A percentile compares a stretch with the other conserved stretches of the same genome.
These are phyloP conservation scores for Fraxinus paxiana DNA, from an alignment of 305 asterid genomes.

Conservation along the genomic window DNA sequence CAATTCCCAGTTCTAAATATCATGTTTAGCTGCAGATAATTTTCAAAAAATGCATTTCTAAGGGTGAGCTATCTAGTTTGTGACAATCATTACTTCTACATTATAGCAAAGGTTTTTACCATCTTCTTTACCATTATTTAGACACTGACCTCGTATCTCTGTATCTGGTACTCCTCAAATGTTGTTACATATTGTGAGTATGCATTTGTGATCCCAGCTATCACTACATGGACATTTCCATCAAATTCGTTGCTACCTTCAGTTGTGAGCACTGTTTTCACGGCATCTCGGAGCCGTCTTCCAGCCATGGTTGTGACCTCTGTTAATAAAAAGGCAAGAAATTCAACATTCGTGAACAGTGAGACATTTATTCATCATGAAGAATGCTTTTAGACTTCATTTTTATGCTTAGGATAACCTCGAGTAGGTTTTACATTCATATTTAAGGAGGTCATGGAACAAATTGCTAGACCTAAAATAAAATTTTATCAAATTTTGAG, in stretches of 20 bases:
- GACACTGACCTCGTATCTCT: slow-evolving; percentile 87
- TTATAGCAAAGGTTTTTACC: background rate
- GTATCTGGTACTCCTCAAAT: slow-evolving; percentile 78
- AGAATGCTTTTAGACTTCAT: background rate
- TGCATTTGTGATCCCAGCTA: slow-evolving; percentile 89
- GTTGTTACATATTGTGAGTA: slow-evolving; percentile 92
- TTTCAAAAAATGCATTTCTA: background rate
- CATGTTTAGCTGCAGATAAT: background rate
- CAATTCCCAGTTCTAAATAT: background rate
- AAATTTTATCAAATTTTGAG: slow-evolving; percentile 4
- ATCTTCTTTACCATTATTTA: background rate
- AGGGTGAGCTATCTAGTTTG: background rate
- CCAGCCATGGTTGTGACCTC: slow-evolving; percentile 99
- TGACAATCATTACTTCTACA: background rate
- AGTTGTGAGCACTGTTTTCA: slow-evolving; percentile 48
- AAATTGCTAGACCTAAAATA: slow-evolving; percentile 9
- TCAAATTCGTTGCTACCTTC: slow-evolving; percentile 46
- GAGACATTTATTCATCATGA: slow-evolving; percentile 1
- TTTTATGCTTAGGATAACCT: slow-evolving; percentile 1
- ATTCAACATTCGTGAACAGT: background rate
- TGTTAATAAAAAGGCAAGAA: slow-evolving; percentile 21
- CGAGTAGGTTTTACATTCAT: slow-evolving; percentile 1
- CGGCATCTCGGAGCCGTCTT: slow-evolving; percentile 90
- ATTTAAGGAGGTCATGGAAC: background rate
- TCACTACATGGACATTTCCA: slow-evolving; percentile 66